Evolutionary conservation across 805 yeast genomes (phyloP), one percentile per base, ranked within the genome.

Genomic region (Zygotorulaspora sp.): DNA sequence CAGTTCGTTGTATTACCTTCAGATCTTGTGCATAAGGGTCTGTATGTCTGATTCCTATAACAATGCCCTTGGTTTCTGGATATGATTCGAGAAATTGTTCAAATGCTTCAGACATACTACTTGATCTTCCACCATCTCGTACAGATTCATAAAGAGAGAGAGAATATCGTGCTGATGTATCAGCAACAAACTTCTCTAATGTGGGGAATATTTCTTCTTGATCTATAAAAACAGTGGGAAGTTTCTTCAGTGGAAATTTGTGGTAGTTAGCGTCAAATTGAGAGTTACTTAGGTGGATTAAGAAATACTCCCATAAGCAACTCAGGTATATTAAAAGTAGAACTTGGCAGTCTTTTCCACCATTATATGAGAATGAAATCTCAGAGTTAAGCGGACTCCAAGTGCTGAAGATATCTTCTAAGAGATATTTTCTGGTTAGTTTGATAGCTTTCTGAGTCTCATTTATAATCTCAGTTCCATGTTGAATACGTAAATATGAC

Each of bases 271-370:
- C 30, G 8, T 50, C 48, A 22, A 37, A 53, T 28, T 60, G 53
- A 47, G 65, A 50, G 52, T 48, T 11, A 4, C 38, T 30, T 15
- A 32, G 50, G 29, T 42, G 45, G 7, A 15, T 29, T 18, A 35
- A 36, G 22, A 50, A 58, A 22, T 47, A 52, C 33, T 57, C 58
- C 67, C 49, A 53, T 38, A 62, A 65, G 15, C 75, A 76, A 1
- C 92, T 80, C 35, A 89, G 63, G 37, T 85, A 77, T 4, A 92
- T 55, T 11, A 87, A 67, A 38, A 92, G 70, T 82, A 90, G 78
- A 21, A 89, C 97, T 32, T 89, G 74, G 53, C 97, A 92, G 63
- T 92, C 98, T 56, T 92, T 92, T 1, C 98, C 98, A 8, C 98
- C 98, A 57, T 92, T 92, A 61, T 83, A 92, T 2, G 95, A 83